Base-by-base conservation (phyloP, 305 asterid species). In the Solanum aculeatissimum region DNA sequence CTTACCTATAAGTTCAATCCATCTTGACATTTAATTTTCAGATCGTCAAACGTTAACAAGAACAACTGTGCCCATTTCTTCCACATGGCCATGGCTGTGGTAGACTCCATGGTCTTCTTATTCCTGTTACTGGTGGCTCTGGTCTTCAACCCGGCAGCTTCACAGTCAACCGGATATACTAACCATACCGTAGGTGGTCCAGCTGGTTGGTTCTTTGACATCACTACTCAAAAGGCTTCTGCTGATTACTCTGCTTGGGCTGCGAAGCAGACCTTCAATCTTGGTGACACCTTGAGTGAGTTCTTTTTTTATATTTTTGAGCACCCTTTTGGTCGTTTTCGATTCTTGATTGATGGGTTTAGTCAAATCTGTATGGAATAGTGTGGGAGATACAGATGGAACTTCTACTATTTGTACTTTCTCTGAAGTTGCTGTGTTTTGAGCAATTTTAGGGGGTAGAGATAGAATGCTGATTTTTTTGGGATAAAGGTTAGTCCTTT, bases 121-220 rank as follows among this genome's bases (percentile, higher is more conserved):
- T 12, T 84, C 86, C 87, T 91, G 10, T 6, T 90, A 45, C 81
- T 68, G 83, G 86, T 84, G 78, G 89, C 92, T 62, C 74, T 92
- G 88, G 62, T 92, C 84, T 58, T 91, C 19, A 38, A 74, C 62
- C 77, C 83, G 16, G 95, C 92, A 23, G 86, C 90, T 45, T 87
- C 94, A 11, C 90, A 75, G 45, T 35, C 88, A 15, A 57, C 91
- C 25, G 88, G 85, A 29, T 94, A 94, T 89, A 87, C 89, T 69
- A 95, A 95, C 88, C 94, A 95, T 68, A 93, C 98, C 1, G 98
- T 95, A 58, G 98, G 98, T 82, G 95, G 86, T 83, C 85, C 23
- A 55, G 92, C 90, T 81, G 98, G 97, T 5, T 95, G 98, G 98
- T 92, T 92, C 89, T 95, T 92, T 90, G 80, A 93, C 91, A 54